A percentile compares a stretch with the other conserved stretches of the same genome.
Conservation (phyloP, 2,329 filamentous ascomycete genomes). For the Simplicillium aogashimaense region DNA sequence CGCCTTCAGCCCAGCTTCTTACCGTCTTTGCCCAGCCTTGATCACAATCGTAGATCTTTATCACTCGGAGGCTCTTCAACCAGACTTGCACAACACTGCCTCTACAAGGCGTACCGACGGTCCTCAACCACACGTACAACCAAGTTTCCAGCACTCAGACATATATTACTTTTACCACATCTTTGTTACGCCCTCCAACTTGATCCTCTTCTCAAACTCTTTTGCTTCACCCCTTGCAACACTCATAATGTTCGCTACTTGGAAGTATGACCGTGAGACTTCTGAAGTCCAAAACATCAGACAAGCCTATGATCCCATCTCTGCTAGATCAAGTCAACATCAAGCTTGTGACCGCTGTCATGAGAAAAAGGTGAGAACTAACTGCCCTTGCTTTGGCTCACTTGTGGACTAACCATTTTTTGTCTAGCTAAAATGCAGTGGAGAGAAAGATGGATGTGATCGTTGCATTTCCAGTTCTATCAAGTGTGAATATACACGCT, state of each 20-base stretch:
- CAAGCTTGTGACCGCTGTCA: conserved; percentile 28
- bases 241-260: conserved; percentile 23
- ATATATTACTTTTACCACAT: neutral
- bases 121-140: no score
- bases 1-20: no score
- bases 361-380: conserved; percentile 23
- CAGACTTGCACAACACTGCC: no score
- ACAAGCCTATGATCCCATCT: conserved; percentile 24
- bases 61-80: no score
- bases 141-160: no score
- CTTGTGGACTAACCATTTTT: neutral
- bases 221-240: neutral
- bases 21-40: no score
- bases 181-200: neutral
- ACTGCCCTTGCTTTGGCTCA: neutral
- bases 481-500: conserved; percentile 24
- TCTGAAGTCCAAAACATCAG: conserved; percentile 25
- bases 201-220: neutral
- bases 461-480: conserved; percentile 19
- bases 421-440: conserved; percentile 25
- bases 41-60: no score
- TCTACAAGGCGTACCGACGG: no score
- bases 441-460: conserved; percentile 26
- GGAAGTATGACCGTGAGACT: conserved; percentile 27
- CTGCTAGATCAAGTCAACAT: conserved; percentile 25